Base-by-base conservation (phyloP, 2,329 filamentous ascomycete genomes). In the Malbranchea zuffiana region DNA sequence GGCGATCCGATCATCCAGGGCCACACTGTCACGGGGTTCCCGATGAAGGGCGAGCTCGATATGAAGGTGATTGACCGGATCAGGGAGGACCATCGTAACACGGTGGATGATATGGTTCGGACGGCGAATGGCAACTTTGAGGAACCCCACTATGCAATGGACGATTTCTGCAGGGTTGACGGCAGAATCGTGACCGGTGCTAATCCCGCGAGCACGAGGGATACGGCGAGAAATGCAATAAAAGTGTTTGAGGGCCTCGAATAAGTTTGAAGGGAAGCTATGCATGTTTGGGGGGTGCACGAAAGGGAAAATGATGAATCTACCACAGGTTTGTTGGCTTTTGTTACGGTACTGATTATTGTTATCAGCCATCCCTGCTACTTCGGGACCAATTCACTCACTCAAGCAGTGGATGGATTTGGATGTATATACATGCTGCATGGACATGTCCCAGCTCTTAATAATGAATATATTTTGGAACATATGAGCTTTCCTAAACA, bases 131-230 rank as follows among this genome's bases (percentile, higher is more conserved):
- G 39, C 17, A 32, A 42, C 15, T 48, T 39, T 21, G 27, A 41
- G 18, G 24, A 30, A 20, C 46, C 46, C 8, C 25, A 28, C 3
- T 29, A 35, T 32, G 33, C 44, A 6, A 47, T 39, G 13, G 46
- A 40, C n/a, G 37, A 48, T 21, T 46, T 45, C 11, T 37, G 36
- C 25, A 43, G 41, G 30, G 39, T 48, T 20, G 46, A 48, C 29
- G 41, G 35, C 5, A 40, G 44, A 20, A 44, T 66, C 11, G 52
- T 66, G 23, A 66, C 60, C 11, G 63, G 62, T 1, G 52, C 57
- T 46, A 66, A 65, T 44, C 61, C 63, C 4, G 55, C 56, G 5
- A 66, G 63, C 44, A 55, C 62, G 5, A 43, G 35, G 7, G 58
- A 56, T 6, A 63, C 60, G 20, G 61, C 60, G 6, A 46, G 51